A percentile compares a stretch with the other conserved stretches of the same genome.
Conservation (phyloP, 1,139 yeast species). For the Protomyces macrosporus region DNA sequence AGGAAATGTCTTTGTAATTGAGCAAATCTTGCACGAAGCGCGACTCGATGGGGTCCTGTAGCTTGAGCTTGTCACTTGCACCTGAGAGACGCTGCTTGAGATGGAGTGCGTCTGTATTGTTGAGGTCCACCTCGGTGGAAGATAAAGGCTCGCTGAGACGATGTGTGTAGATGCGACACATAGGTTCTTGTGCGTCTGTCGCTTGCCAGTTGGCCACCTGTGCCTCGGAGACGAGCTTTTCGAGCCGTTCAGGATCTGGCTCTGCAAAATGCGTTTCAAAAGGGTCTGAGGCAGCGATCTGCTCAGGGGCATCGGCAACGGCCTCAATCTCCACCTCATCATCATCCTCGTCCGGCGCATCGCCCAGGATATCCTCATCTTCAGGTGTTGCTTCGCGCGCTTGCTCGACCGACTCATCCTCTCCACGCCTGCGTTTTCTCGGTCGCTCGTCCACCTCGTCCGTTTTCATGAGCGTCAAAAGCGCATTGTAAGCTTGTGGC, state of each 20-base stretch:
- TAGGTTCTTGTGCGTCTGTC: background rate
- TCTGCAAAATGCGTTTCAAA: slow-evolving; percentile 70
- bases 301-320: slow-evolving; percentile 42
- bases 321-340: slow-evolving; percentile 35
- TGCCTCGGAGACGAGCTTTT: slow-evolving; percentile 28
- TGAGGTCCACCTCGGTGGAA: slow-evolving; percentile 28
- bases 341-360: slow-evolving; percentile 36
- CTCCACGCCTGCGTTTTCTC: slow-evolving; percentile 35
- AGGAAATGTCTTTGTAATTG: slow-evolving; percentile 65
- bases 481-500: slow-evolving; percentile 62
- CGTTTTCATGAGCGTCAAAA: slow-evolving; percentile 58
- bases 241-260: slow-evolving; percentile 46
- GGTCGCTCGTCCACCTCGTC: slow-evolving; percentile 18
- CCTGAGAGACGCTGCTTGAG: slow-evolving; percentile 29
- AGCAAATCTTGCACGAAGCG: slow-evolving; percentile 54
- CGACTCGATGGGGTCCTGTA: slow-evolving; percentile 32
- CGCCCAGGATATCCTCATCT: background rate
- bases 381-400: slow-evolving; percentile 33
- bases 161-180: background rate
- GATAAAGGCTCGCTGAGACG: background rate
- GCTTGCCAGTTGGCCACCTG: background rate
- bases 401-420: slow-evolving; percentile 33
- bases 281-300: slow-evolving; percentile 46
- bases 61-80: slow-evolving; percentile 2
- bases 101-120: slow-evolving; percentile 18